Base-by-base conservation (phyloP, 768 basidiomycete species). In the Lenzites betulinus region DNA sequence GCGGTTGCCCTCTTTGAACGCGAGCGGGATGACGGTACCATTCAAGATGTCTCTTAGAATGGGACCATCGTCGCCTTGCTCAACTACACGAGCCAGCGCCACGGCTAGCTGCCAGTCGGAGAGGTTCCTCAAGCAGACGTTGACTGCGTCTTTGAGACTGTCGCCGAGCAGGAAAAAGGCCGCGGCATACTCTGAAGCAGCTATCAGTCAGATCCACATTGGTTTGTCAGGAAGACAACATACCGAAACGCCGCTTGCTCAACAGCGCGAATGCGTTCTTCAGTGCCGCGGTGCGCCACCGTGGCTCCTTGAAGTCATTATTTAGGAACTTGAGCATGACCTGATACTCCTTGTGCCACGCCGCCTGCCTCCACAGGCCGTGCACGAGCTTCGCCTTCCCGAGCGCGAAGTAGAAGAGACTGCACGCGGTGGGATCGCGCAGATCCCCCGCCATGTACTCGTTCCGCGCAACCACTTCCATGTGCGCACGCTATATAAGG, bases 201-300 rank as follows among this genome's bases (percentile, higher is more conserved):
- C 18, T 23, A 64, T 50, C 26, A 70, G 43, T 5, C 28, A 50
- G 51, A 26, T n/a, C 25, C 23, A 13, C 26, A 6, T n/a, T 3
- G 13, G 20, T 20, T 7, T n/a, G 18, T 23, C 30, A 16, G 46
- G 20, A 18, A 26, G n/a, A n/a, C n/a, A 6, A 75, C 89, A 43
- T 50, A 95, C 96, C 93, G 69, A 92, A 98, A 28, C 97, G 84
- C 59, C 89, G 92, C 77, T 96, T 98, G 69, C 90, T 81, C 59
- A 99, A 73, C 43, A 99, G 76, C 0, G 93, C 92, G 74, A 88
- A 99, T 8, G 97, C 97, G 71, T 99, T 99, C 78, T 99, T 99
- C 59, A 92, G 75, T 1, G 97, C 97, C 0, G 95, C 95, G 9
- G 92, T 93, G 60, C 85, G 86, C 95, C 95, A 98, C 25, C 93